phyloP scores from a whole-genome alignment of 352 stramenopile genomes.

The Pelagophyceae sp. region DNA sequence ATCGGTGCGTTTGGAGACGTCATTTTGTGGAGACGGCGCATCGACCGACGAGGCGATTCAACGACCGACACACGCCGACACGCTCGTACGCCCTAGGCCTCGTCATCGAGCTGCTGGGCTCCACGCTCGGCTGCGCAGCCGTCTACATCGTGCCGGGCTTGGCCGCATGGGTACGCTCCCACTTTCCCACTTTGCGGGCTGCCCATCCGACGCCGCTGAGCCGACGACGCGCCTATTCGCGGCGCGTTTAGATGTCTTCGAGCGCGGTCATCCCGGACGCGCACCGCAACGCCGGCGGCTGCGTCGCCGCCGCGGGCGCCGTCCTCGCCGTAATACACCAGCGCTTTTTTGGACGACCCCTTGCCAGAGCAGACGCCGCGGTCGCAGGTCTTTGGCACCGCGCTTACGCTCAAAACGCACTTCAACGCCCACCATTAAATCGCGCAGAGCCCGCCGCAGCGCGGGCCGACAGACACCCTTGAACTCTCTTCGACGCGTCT shows the following conservation, averaged over 20 bases:
- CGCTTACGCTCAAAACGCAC: background rate
- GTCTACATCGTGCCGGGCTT: constrained; percentile 34
- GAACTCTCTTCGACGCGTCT: too few relatives aligned
- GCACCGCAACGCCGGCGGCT: background rate
- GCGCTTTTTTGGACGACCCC: too few relatives aligned
- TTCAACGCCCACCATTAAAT: background rate
- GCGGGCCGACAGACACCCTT: too few relatives aligned
- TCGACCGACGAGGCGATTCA: background rate
- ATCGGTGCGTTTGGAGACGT: constrained; percentile 14
- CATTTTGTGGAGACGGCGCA: constrained; percentile 19
- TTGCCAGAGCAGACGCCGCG: too few relatives aligned
- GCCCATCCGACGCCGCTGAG: background rate
- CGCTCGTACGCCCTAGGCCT: background rate
- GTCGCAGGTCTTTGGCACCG: background rate
- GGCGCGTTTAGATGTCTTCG: too few relatives aligned
- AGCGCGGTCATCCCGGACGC: background rate
- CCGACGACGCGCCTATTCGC: too few relatives aligned
- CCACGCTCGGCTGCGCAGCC: constrained; percentile 26
- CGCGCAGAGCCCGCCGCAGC: too few relatives aligned
- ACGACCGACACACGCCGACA: background rate
- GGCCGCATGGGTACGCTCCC: background rate
- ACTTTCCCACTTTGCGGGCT: background rate
- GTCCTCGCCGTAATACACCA: background rate
- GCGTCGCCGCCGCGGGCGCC: background rate
- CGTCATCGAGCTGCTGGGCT: constrained; percentile 17